phyloP scores from a whole-genome alignment of 2,329 filamentous ascomycete species.

The Fusarium sp. region DNA sequence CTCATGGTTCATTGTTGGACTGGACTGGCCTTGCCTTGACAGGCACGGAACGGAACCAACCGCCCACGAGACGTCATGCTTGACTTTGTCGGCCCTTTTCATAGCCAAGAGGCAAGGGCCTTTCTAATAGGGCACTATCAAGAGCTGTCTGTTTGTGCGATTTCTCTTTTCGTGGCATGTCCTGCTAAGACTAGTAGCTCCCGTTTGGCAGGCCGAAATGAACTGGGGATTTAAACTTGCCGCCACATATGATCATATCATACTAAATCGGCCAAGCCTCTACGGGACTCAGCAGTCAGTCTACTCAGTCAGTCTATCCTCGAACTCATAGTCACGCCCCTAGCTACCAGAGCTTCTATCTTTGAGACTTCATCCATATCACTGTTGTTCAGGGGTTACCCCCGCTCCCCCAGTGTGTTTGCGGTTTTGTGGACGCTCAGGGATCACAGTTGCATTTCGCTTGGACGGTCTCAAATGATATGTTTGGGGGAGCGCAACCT shows the following conservation, averaged over 20 bases:
- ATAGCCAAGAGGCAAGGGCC: slow-evolving; percentile 15
- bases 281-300: background rate
- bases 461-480: slow-evolving; percentile 28
- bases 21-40: slow-evolving; percentile 7
- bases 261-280: slow-evolving; percentile 4
- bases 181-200: slow-evolving; percentile 38
- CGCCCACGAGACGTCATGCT: slow-evolving; percentile 31
- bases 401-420: slow-evolving; percentile 28
- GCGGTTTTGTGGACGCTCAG: slow-evolving; percentile 32
- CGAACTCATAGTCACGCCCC: slow-evolving; percentile 3
- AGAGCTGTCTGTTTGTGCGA: slow-evolving; percentile 29
- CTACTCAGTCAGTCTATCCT: background rate
- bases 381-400: slow-evolving; percentile 4
- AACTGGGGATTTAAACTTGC: slow-evolving; percentile 33
- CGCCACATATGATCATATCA: slow-evolving; percentile 27
- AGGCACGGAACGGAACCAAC: slow-evolving; percentile 37
- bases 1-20: slow-evolving; percentile 21
- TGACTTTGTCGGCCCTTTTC: slow-evolving; percentile 39
- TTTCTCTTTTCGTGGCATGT: slow-evolving; percentile 27
- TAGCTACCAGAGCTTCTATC: slow-evolving; percentile 14
- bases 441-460: slow-evolving; percentile 41
- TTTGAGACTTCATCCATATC: slow-evolving; percentile 8
- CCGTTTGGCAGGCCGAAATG: slow-evolving; percentile 30
- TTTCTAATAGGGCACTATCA: slow-evolving; percentile 9
- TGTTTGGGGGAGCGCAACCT: slow-evolving; percentile 32